Base-by-base conservation (phyloP, 2,329 filamentous ascomycete species). In the Phialocephala sp. region DNA sequence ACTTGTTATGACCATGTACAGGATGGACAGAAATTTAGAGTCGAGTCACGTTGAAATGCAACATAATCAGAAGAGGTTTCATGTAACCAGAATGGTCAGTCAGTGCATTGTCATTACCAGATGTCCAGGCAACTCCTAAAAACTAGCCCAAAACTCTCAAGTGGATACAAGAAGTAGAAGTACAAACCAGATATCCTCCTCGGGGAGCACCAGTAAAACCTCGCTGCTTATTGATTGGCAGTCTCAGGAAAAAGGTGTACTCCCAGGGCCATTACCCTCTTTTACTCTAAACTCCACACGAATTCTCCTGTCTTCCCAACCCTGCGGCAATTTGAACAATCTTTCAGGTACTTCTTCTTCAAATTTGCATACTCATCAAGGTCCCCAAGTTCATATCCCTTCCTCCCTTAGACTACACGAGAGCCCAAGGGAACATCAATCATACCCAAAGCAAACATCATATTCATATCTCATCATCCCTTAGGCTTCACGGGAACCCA, bases 161-260 rank as follows among this genome's bases (percentile, higher is more conserved):
- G 20, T 22, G 45, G 22, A 24, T 50, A 50, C 45, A 50, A 50
- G 22, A 50, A 50, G 45, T 22, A 50, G 45, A 11, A 50, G 9
- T 22, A 24, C 45, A 50, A 22, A 50, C 45, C n/a, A 45, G n/a
- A 22, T 24, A 22, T 50, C 45, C 45, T 9, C 45, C 45, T 20
- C 45, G n/a, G 45, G 27, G 45, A 50, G 45, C 45, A 50, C 45
- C 45, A 22, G 45, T 50, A 50, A 50, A 50, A 50, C 45, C 45
- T 50, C 11, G 45, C 45, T 24, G 45, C 45, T 50, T 22, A n/a
- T 50, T 50, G 45, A 24, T 20, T n/a, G 24, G 45, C 45, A 50
- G 27, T n/a, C 11, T 8, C 9, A 50, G 45, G 45, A n/a, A 50
- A 50, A 50, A 50, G 45, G 45, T 50, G n/a, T 50, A 22, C 45